Percentiles rank a stretch among this genome's conserved stretches.
Conservation (phyloP, 164 flowering plant species). For the Nymphaea thermarum region DNA sequence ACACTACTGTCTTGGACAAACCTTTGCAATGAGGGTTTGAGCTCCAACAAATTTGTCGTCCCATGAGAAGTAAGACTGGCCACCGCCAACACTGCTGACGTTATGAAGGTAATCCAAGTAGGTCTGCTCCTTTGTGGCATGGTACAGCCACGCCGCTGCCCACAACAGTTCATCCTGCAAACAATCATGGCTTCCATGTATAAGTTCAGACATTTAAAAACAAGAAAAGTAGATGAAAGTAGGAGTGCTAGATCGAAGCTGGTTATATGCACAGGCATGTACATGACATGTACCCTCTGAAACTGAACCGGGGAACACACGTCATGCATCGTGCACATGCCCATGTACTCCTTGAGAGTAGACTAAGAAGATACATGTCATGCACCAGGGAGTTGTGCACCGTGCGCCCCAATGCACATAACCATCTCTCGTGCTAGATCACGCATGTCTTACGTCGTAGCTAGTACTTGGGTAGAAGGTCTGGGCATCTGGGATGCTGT, state of each 20-base stretch:
- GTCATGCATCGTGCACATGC: too few species aligned
- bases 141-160: slow-evolving; percentile 57
- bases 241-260: neutral
- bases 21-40: slow-evolving; percentile 34
- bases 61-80: slow-evolving; percentile 32
- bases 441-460: slow-evolving; percentile 8
- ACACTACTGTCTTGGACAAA: neutral
- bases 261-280: neutral
- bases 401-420: too few species aligned
- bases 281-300: neutral
- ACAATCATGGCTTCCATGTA: too few species aligned
- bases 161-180: slow-evolving; percentile 36
- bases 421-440: neutral
- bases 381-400: too few species aligned
- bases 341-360: too few species aligned
- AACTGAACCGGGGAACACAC: too few species aligned
- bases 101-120: slow-evolving; percentile 17
- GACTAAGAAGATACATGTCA: too few species aligned
- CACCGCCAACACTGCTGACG: slow-evolving; percentile 16
- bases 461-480: slow-evolving; percentile 32
- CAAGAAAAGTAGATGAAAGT: too few species aligned
- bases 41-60: slow-evolving; percentile 47
- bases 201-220: too few species aligned
- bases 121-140: slow-evolving; percentile 21
- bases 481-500: slow-evolving; percentile 19